Conservation (phyloP, 768 basidiomycete species). For the Boletus insuetus region DNA sequence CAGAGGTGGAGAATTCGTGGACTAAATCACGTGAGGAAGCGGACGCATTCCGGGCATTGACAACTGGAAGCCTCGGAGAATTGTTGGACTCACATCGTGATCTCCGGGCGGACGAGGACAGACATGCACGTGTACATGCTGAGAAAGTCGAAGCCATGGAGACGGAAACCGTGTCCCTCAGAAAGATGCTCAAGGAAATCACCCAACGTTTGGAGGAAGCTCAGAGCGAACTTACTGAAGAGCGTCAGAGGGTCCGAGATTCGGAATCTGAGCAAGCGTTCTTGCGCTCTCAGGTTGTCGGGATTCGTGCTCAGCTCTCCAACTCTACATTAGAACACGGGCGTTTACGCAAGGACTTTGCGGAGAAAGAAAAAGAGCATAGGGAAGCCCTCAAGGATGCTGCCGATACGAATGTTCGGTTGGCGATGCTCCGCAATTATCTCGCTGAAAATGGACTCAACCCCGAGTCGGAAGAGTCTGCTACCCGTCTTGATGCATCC, state of each 20-base stretch:
- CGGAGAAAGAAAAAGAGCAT: constrained; percentile 62
- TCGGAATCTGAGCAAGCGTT: constrained; percentile 61
- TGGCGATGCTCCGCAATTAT: constrained; percentile 79
- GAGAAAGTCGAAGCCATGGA: constrained; percentile 84
- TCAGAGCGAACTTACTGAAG: constrained; percentile 61
- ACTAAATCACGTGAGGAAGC: constrained; percentile 91
- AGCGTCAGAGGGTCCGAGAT: constrained; percentile 62
- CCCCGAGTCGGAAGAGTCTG: constrained; percentile 64
- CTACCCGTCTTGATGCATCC: constrained; percentile 32
- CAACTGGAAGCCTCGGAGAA: constrained; percentile 83
- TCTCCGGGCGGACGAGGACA: constrained; percentile 80
- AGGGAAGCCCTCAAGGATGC: constrained; percentile 62
- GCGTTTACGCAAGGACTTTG: constrained; percentile 65
- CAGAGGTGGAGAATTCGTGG: constrained; percentile 88
- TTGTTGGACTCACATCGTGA: constrained; percentile 86
- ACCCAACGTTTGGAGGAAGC: constrained; percentile 68
- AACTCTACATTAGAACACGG: constrained; percentile 66
- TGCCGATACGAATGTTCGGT: constrained; percentile 67
- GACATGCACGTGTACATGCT: constrained; percentile 66
- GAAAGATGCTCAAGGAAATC: constrained; percentile 77
- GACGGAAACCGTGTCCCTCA: constrained; percentile 69
- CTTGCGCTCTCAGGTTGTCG: constrained; percentile 71
- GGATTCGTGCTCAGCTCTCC: constrained; percentile 70
- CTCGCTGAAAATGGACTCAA: constrained; percentile 85
- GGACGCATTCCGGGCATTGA: constrained; percentile 82